phyloP scores from a whole-genome alignment of 345 rosid genomes.

The Lenwebbia sp. region DNA sequence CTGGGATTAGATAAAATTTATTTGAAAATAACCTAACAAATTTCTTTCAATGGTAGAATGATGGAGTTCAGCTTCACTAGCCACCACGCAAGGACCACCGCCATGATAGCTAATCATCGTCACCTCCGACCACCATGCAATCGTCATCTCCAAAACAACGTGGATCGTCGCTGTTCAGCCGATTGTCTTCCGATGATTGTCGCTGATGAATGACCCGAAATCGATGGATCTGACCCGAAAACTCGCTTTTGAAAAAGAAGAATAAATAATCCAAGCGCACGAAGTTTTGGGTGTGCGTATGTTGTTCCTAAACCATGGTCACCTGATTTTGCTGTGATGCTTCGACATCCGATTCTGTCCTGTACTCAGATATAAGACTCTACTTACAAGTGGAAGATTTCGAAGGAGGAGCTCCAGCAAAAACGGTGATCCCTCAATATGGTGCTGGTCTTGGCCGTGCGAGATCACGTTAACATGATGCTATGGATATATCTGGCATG shows the following conservation, averaged over 20 bases:
- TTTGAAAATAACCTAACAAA: not conserved
- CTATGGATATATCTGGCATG: constrained; percentile 93
- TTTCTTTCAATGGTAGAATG: not conserved
- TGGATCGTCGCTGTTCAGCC: not conserved
- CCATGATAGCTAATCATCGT: not conserved
- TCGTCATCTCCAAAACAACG: not conserved
- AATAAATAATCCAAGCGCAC: not conserved
- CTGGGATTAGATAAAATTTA: not conserved
- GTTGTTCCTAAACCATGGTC: not conserved
- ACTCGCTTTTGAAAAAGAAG: not conserved
- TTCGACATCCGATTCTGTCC: not conserved
- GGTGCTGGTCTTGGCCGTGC: constrained; percentile 69
- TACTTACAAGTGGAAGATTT: not conserved
- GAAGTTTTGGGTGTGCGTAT: not conserved
- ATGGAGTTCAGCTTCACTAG: not conserved
- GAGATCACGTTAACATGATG: constrained; percentile 86
- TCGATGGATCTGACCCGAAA: not conserved
- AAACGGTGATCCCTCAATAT: constrained; percentile 5
- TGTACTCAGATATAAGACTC: not conserved
- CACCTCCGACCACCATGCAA: not conserved
- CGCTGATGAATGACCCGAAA: not conserved
- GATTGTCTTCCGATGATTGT: not conserved
- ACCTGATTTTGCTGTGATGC: not conserved
- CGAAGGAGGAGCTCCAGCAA: not conserved
- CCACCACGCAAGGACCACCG: not conserved